These are phyloP conservation scores for Candida montana DNA, from an alignment of 805 yeast genomes.

Conservation along the genomic window DNA sequence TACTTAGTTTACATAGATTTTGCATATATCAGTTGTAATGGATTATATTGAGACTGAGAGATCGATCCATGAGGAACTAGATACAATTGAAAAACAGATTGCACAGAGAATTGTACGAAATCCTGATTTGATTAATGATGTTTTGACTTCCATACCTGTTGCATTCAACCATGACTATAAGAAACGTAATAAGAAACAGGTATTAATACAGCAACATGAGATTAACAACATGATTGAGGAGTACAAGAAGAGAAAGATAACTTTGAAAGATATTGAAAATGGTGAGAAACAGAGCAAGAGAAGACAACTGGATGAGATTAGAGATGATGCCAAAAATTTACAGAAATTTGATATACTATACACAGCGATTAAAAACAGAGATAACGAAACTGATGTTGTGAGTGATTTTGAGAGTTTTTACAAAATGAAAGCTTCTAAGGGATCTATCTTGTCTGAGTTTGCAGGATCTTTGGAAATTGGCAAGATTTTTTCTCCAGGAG, in stretches of 20 bases:
- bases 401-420: slow-evolving; percentile 6
- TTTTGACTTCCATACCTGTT: slow-evolving; percentile 3
- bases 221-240: slow-evolving; percentile 44
- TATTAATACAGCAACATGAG: slow-evolving; percentile 64
- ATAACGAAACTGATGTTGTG: slow-evolving; percentile 20
- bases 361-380: slow-evolving; percentile 26
- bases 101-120: slow-evolving; percentile 56
- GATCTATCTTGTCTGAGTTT: slow-evolving; percentile 40
- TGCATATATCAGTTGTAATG: no score
- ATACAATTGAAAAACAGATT: slow-evolving; percentile 63
- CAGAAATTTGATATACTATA: slow-evolving; percentile 35
- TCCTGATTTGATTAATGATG: slow-evolving; percentile 40
- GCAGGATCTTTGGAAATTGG: slow-evolving; percentile 47
- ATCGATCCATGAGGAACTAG: slow-evolving; percentile 54
- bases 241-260: slow-evolving; percentile 31
- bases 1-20: no score
- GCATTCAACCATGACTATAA: slow-evolving; percentile 26
- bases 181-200: slow-evolving; percentile 44
- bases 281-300: background rate
- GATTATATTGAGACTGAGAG: slow-evolving; percentile 34
- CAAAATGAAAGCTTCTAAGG: slow-evolving; percentile 14
- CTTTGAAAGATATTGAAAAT: background rate
- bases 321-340: slow-evolving; percentile 26
- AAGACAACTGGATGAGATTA: slow-evolving; percentile 11
- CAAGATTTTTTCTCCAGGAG: slow-evolving; percentile 50